A percentile compares a stretch with the other conserved stretches of the same genome.
These are phyloP conservation scores for Schizonepeta tenuifolia DNA, from an alignment of 257 asterid genomes.

Conservation along the genomic window DNA sequence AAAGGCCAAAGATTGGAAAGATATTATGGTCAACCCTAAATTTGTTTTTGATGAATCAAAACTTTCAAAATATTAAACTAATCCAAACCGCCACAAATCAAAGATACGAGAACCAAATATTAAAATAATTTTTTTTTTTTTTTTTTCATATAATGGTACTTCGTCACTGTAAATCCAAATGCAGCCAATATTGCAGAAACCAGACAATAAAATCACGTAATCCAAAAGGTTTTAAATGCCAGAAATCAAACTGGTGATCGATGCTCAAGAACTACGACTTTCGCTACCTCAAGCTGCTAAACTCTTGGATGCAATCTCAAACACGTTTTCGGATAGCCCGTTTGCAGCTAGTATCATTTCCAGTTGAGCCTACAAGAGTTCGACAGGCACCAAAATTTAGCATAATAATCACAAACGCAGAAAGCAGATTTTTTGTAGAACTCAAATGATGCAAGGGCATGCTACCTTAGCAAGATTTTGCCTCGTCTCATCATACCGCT, in stretches of 20 bases:
- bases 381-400: not conserved
- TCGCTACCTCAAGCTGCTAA: conserved; percentile 56
- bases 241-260: not conserved
- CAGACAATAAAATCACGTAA: not conserved
- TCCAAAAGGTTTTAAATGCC: not conserved
- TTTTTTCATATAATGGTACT: too few species aligned
- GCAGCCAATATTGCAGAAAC: not conserved
- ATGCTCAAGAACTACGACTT: not conserved
- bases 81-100: too few species aligned
- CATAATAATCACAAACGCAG: not conserved
- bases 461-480: conserved; percentile 80
- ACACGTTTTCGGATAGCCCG: conserved; percentile 89
- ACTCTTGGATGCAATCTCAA: conserved; percentile 93
- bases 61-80: too few species aligned
- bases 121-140: too few species aligned
- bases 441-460: not conserved
- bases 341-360: conserved; percentile 76
- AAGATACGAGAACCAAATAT: too few species aligned
- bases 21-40: too few species aligned
- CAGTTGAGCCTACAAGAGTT: conserved; percentile 68
- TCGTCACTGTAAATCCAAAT: not conserved
- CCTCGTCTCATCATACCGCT: conserved; percentile 81
- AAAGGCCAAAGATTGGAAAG: too few species aligned
- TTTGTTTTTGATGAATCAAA: too few species aligned
- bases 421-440: not conserved